These are phyloP conservation scores for Jamesozyma lodderae DNA, from an alignment of 805 yeast genomes.

Conservation along the genomic window DNA sequence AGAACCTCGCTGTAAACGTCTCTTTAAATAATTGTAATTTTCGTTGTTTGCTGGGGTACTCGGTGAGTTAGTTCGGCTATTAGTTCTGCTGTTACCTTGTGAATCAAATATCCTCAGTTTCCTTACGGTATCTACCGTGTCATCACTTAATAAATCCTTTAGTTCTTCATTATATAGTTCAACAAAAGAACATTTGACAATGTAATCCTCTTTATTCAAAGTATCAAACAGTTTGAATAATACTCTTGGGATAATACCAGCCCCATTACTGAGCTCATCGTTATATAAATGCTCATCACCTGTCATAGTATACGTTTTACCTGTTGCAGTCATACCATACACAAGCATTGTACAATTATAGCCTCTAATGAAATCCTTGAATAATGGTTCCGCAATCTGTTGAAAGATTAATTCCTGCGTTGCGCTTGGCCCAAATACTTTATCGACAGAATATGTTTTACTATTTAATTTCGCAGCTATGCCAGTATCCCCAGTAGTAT, in stretches of 20 bases:
- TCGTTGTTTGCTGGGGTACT: constrained; percentile 6
- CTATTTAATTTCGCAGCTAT: constrained; percentile 34
- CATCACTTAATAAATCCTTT: constrained; percentile 49
- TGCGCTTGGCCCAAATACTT: constrained; percentile 74
- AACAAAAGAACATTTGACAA: constrained; percentile 70
- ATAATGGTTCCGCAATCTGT: constrained; percentile 53
- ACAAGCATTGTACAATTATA: constrained; percentile 78
- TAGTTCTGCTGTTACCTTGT: constrained; percentile 1
- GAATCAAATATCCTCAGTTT: constrained; percentile 46
- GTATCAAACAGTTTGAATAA: constrained; percentile 47
- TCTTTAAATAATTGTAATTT: constrained; percentile 8
- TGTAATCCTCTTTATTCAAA: constrained; percentile 42
- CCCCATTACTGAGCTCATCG: constrained; percentile 35
- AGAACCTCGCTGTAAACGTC: constrained; percentile 4
- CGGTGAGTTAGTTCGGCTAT: constrained; percentile 18
- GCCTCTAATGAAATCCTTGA: constrained; percentile 62
- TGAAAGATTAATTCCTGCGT: constrained; percentile 62
- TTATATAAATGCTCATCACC: constrained; percentile 44
- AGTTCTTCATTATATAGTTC: constrained; percentile 86
- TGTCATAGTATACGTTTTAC: constrained; percentile 74
- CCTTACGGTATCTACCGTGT: background rate
- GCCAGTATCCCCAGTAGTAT: constrained; percentile 34
- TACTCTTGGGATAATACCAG: constrained; percentile 61
- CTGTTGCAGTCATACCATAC: constrained; percentile 90
- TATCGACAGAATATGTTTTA: constrained; percentile 65